A percentile compares a stretch with the other conserved stretches of the same genome.
phyloP scores from a whole-genome alignment of 257 asterid species.

The Coffea canephora region DNA sequence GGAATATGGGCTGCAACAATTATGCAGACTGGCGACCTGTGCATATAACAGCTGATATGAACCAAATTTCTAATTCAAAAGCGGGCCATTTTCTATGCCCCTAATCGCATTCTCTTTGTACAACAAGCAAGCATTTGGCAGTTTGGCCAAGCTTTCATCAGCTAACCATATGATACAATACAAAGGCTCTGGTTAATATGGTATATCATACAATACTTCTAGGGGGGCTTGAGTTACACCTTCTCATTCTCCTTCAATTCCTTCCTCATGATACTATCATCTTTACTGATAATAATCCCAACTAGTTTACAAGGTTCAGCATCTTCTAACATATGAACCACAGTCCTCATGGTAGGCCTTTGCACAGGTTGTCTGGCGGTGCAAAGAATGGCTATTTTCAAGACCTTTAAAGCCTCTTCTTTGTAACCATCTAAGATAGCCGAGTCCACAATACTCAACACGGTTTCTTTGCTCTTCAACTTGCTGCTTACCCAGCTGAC shows the following conservation, averaged over 20 bases:
- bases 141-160: not conserved
- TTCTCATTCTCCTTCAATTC: constrained; percentile 30
- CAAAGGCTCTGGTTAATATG: constrained; percentile 6
- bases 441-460: constrained; percentile 61
- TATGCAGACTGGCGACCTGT: too few species aligned
- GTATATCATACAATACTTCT: not conserved
- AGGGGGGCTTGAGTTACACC: constrained; percentile 10
- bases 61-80: not conserved
- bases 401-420: constrained; percentile 63
- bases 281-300: constrained; percentile 48
- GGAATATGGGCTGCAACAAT: too few species aligned
- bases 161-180: not conserved
- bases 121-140: constrained; percentile 3
- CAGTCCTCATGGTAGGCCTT: constrained; percentile 91
- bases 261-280: constrained; percentile 25
- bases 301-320: constrained; percentile 54
- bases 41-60: not conserved
- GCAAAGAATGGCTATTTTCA: constrained; percentile 79
- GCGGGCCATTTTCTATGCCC: not conserved
- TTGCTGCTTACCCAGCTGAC: constrained; percentile 77
- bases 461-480: constrained; percentile 57
- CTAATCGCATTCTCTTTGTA: constrained; percentile 4
- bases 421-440: constrained; percentile 37
- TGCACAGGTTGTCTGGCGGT: constrained; percentile 60
- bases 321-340: constrained; percentile 79